Base-by-base conservation (phyloP, 1,284 basidiomycete genomes). In the Ustilago bromivora region DNA sequence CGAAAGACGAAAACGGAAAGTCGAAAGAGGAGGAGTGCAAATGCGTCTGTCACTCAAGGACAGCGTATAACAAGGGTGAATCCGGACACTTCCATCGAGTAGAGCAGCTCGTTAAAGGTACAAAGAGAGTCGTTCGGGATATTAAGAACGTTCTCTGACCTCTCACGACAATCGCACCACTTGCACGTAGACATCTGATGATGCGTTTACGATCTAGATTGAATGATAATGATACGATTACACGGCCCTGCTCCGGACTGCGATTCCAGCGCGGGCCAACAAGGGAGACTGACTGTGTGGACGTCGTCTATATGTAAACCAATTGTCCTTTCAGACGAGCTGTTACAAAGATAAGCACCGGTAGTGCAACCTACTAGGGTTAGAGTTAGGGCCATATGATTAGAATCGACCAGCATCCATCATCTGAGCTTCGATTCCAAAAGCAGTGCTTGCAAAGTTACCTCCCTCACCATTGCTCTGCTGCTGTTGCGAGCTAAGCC, bases 381-480 rank as follows among this genome's bases (percentile, higher is more conserved):
- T 46, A 23, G 57, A 28, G 17, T 19, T 35, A 19, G 13, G 52
- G 52, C 35, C 23, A 51, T 23, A 32, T 9, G 28, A 15, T 36
- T 36, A 76, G 34, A 76, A 76, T 17, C 70, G 47, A 46, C 70
- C 74, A 34, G 74, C 74, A 17, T 73, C 71, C 75, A 77, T 77
- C 75, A 77, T 77, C 61, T 77, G 66, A 28, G 70, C 75, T 36
- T 77, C 75, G 38, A 72, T 73, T 11, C 63, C 75, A 34, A 70
- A 77, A 1, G 74, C 40, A 3, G 66, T 69, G 7, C 56, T 66
- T 0, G 75, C 66, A 40, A 77, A 77, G 0, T 66, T 69, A 8
- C 54, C 57, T 3, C 67, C 65, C 23, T 61, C 64, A 0, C 40
- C 66, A 17, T 32, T 1, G 2, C 52, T 38, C 2, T 13, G 15